Conservation (phyloP, 495 filamentous ascomycete species). For the Sabuloglossum arenarium region DNA sequence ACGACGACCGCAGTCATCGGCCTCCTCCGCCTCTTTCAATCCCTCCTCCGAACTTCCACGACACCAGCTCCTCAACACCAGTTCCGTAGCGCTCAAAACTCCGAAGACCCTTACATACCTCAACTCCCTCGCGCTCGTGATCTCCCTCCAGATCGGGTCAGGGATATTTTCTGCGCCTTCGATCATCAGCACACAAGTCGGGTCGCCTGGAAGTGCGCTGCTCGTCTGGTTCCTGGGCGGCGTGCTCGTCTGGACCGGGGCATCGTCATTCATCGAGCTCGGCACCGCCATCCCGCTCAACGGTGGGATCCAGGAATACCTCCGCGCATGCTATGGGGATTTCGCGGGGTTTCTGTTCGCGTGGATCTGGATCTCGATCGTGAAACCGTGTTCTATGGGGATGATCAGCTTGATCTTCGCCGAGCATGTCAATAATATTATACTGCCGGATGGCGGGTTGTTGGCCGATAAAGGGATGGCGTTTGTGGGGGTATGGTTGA, state of each 20-base stretch:
- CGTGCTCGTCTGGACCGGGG: slow-evolving; percentile 23
- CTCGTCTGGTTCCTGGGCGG: slow-evolving; percentile 22
- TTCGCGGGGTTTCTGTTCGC: slow-evolving; percentile 30
- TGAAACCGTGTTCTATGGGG: slow-evolving; percentile 34
- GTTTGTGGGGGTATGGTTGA: not conserved
- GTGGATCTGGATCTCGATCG: slow-evolving; percentile 36
- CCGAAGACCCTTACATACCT: slow-evolving; percentile 1
- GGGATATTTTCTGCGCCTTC: slow-evolving; percentile 23
- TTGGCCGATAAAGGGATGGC: not conserved
- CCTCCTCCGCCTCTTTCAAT: no score
- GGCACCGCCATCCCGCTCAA: slow-evolving; percentile 21
- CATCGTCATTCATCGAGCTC: slow-evolving; percentile 23
- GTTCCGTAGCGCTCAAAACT: no score
- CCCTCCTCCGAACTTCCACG: no score
- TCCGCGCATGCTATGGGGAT: slow-evolving; percentile 33
- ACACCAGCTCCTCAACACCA: no score
- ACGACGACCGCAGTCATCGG: no score
- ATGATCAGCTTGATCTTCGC: slow-evolving; percentile 37
- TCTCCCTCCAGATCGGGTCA: slow-evolving; percentile 23
- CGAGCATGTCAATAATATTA: slow-evolving; percentile 21
- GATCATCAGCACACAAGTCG: slow-evolving; percentile 16
- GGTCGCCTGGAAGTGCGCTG: slow-evolving; percentile 12
- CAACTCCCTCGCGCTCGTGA: slow-evolving; percentile 13
- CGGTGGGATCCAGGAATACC: slow-evolving; percentile 25
- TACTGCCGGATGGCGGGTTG: not conserved